These are phyloP conservation scores for Xylaria sp. DNA, from an alignment of 2,329 filamentous ascomycete species.

Conservation along the genomic window DNA sequence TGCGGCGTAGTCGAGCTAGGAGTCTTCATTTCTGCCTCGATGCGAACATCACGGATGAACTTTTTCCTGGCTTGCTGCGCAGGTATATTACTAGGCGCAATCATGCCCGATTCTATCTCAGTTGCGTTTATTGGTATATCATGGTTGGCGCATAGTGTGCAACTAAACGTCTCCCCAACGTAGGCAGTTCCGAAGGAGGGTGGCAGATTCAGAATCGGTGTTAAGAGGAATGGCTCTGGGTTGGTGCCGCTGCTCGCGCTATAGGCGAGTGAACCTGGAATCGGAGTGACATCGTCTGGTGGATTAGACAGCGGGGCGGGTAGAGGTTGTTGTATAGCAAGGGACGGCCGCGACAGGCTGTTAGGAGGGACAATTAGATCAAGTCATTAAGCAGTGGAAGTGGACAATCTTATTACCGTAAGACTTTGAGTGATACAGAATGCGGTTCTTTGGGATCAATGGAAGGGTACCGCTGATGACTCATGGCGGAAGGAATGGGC, in stretches of 20 bases:
- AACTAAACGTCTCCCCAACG: constrained; percentile 94
- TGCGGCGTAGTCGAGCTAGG: constrained; percentile 71
- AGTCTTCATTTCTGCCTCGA: constrained; percentile 95
- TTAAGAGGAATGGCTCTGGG: constrained; percentile 67
- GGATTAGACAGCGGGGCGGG: constrained; percentile 55
- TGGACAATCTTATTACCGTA: constrained; percentile 62
- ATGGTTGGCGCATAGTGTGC: constrained; percentile 96
- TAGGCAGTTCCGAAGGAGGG: constrained; percentile 94
- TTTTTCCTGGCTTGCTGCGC: constrained; percentile 53
- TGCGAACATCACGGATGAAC: constrained; percentile 77
- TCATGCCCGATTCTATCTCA: constrained; percentile 14
- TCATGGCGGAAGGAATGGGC: constrained; percentile 55
- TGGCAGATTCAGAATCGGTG: constrained; percentile 81
- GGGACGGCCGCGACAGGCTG: constrained; percentile 84
- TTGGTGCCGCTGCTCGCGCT: constrained; percentile 58
- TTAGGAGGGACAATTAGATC: constrained; percentile 12
- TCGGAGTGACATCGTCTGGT: constrained; percentile 56
- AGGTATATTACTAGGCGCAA: constrained; percentile 36
- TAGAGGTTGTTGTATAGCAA: constrained; percentile 76
- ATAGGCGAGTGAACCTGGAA: constrained; percentile 79
- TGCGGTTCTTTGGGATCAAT: constrained; percentile 78
- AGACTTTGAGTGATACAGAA: constrained; percentile 80
- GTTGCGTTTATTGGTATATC: constrained; percentile 59
- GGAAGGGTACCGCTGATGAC: constrained; percentile 68
- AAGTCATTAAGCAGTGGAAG: not conserved